phyloP scores from a whole-genome alignment of 2,329 filamentous ascomycete genomes.

The Aureobasidium leucospermi region DNA sequence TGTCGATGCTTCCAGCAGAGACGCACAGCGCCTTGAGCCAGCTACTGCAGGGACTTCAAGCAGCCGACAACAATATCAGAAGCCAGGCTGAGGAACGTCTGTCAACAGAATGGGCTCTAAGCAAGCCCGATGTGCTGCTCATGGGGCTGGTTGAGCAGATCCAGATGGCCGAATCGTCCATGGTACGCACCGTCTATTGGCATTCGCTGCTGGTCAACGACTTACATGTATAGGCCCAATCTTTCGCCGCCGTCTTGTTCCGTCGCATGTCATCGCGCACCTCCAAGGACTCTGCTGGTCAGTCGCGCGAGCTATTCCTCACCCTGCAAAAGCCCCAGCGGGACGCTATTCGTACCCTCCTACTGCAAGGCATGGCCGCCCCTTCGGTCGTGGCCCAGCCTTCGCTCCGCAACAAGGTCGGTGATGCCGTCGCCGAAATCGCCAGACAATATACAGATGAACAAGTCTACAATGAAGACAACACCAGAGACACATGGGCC shows the following conservation, averaged over 20 bases:
- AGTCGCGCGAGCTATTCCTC: slow-evolving; percentile 77
- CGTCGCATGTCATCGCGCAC: slow-evolving; percentile 86
- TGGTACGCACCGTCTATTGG: slow-evolving; percentile 42
- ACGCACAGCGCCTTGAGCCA: slow-evolving; percentile 76
- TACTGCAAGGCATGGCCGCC: slow-evolving; percentile 66
- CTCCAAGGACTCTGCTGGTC: slow-evolving; percentile 64
- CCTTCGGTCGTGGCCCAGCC: slow-evolving; percentile 54
- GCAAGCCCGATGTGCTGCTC: slow-evolving; percentile 76
- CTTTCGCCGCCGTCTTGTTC: slow-evolving; percentile 90
- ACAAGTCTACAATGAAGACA: slow-evolving; percentile 23
- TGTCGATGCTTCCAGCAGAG: slow-evolving; percentile 74
- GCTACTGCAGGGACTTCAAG: slow-evolving; percentile 82
- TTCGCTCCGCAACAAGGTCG: slow-evolving; percentile 85
- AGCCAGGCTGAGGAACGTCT: slow-evolving; percentile 84
- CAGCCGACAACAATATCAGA: slow-evolving; percentile 77
- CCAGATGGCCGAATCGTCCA: slow-evolving; percentile 63
- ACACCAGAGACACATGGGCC: slow-evolving; percentile 61
- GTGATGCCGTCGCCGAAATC: slow-evolving; percentile 93
- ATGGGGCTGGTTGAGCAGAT: slow-evolving; percentile 95
- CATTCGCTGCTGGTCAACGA: neutral
- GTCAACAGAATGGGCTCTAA: slow-evolving; percentile 78
- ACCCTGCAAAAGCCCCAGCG: slow-evolving; percentile 68
- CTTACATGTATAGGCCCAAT: slow-evolving; percentile 58
- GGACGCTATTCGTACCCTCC: slow-evolving; percentile 71
- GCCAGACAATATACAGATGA: slow-evolving; percentile 92